Evolutionary conservation across 352 stramenopile genomes (phyloP).

Genomic region (Phytophthora macrochlamydospora): DNA sequence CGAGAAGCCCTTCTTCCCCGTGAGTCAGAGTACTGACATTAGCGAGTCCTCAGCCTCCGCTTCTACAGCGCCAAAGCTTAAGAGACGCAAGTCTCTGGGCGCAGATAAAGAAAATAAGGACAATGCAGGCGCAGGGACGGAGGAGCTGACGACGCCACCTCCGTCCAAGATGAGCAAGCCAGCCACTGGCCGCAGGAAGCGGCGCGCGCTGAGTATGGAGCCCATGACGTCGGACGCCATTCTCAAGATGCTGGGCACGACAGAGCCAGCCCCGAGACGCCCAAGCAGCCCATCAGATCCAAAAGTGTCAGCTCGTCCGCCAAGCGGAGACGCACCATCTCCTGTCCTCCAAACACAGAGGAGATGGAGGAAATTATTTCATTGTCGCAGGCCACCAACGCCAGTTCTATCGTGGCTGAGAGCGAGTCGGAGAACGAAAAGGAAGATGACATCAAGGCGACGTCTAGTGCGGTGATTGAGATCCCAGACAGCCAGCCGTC

Average conservation of each 20-base stretch:
- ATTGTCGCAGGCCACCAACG: conserved; percentile 18
- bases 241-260: conserved; percentile 49
- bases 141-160: conserved; percentile 9
- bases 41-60: conserved; percentile 1
- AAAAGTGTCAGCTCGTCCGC: conserved; percentile 32
- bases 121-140: conserved; percentile 6
- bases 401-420: conserved; percentile 39
- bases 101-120: conserved; percentile 4
- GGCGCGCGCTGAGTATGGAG: conserved; percentile 69
- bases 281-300: conserved; percentile 25
- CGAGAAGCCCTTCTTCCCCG: conserved; percentile 77
- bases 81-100: conserved; percentile 33
- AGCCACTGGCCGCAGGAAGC: conserved; percentile 34
- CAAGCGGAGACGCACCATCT: conserved; percentile 37
- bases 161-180: conserved; percentile 22
- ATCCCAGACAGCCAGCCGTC: conserved; percentile 21
- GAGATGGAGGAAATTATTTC: conserved; percentile 33
- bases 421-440: conserved; percentile 40
- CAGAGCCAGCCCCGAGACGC: conserved; percentile 23
- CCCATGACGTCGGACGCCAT: conserved; percentile 70
- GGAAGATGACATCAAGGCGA: conserved; percentile 11
- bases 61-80: conserved; percentile 13
- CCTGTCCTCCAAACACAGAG: conserved; percentile 30
- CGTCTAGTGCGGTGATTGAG: conserved; percentile 15
- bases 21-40: conserved; percentile 45